Evolutionary conservation across 768 basidiomycete genomes (phyloP), one percentile per base, ranked within the genome.

Genomic region (Lyophyllum semitale): DNA sequence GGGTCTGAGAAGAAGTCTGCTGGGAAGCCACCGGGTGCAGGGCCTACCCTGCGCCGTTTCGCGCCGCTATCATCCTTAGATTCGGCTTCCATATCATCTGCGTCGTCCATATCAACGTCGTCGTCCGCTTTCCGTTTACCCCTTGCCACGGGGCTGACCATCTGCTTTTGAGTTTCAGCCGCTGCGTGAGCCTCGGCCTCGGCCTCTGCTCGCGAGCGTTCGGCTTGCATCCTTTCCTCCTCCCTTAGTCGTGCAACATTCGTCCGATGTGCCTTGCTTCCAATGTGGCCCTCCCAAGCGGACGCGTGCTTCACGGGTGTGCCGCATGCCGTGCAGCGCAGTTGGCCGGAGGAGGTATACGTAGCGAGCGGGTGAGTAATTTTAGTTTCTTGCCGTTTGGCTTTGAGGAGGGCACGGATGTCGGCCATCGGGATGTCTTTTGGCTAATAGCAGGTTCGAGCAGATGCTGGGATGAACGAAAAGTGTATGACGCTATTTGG

Each of bases 231-330:
- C 50, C 68, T 72, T 54, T 86, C 83, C 60, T 85, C 79, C 63
- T 85, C 84, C 57, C 77, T 82, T 41, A 85, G 64, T 17, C 81
- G 80, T 11, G 77, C 76, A 17, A 86, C 84, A 63, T 83, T 86
- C 37, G 77, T 85, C 30, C 91, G 84, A 66, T 94, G 91, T 1
- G 71, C 71, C 72, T 93, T 93, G 72, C 88, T 91, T 12, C 87
- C 91, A 18, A 94, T 68, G 70, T 94, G 91, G 20, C 91, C 90
- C 55, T 91, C 85, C 91, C 91, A 94, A n/a, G 88, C 88, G 23
- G 88, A 83, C 3, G 89, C 80, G 63, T 91, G 84, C 63, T 92
- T 93, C 53, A 94, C 77, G 18, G 71, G 54, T 11, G 74, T 79
- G 1, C 77, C 77, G 64, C 91, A 94, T 23, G 84, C 80, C 4